Percentiles rank a stretch among this genome's conserved stretches.
These are phyloP conservation scores for Karstenula rhodostoma DNA, from an alignment of 2,329 filamentous ascomycete genomes.

Conservation along the genomic window DNA sequence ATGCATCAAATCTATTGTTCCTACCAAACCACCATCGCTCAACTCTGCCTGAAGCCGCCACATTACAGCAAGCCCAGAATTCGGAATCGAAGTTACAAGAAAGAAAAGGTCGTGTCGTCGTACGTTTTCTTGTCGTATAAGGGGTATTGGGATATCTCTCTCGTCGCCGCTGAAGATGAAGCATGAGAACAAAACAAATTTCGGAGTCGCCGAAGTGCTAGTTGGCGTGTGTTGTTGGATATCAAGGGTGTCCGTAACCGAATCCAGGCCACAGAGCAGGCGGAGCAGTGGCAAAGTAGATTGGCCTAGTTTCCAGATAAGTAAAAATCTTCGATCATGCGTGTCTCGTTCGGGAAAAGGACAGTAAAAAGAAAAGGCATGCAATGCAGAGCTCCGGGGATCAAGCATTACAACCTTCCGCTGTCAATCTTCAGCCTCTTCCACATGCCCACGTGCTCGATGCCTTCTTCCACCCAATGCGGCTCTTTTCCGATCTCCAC, in stretches of 20 bases:
- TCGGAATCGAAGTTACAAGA: background rate
- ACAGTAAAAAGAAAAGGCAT: background rate
- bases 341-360: background rate
- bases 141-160: slow-evolving; percentile 10
- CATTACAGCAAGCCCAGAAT: background rate
- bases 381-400: slow-evolving; percentile 6
- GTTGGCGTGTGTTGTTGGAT: background rate
- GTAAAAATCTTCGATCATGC: background rate
- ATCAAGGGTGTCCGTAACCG: background rate
- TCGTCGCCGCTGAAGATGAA: background rate
- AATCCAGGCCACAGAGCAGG: slow-evolving; percentile 1
- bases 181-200: background rate
- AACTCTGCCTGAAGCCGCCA: background rate
- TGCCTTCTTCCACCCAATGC: slow-evolving; percentile 82
- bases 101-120: slow-evolving; percentile 8
- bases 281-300: too few species aligned
- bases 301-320: slow-evolving; percentile 3
- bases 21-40: background rate
- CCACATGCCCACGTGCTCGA: slow-evolving; percentile 88
- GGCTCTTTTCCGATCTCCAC: slow-evolving; percentile 42
- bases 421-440: slow-evolving; percentile 52
- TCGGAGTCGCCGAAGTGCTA: background rate
- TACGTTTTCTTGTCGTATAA: background rate
- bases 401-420: slow-evolving; percentile 32
- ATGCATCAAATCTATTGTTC: background rate